Percentiles rank a stretch among this genome's conserved stretches.
These are phyloP conservation scores for Annulohypoxylon maeteangense DNA, from an alignment of 495 filamentous ascomycete genomes.

Conservation along the genomic window DNA sequence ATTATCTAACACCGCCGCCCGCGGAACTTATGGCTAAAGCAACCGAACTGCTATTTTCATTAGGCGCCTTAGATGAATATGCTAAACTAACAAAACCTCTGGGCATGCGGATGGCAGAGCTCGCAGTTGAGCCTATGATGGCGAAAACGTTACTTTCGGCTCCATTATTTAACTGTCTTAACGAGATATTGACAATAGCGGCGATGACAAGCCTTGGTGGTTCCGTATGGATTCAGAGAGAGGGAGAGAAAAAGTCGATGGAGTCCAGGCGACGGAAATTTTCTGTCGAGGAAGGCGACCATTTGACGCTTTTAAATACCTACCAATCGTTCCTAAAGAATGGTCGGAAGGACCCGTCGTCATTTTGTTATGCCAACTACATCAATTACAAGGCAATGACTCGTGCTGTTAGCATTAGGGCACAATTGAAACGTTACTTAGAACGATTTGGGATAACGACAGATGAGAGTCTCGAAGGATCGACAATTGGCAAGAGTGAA, in stretches of 20 bases:
- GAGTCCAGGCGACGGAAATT: slow-evolving; percentile 84
- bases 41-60: slow-evolving; percentile 86
- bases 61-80: slow-evolving; percentile 89
- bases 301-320: slow-evolving; percentile 92
- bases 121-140: slow-evolving; percentile 97
- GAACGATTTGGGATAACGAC: slow-evolving; percentile 83
- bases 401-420: slow-evolving; percentile 85
- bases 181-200: slow-evolving; percentile 89
- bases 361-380: slow-evolving; percentile 87
- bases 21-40: slow-evolving; percentile 88
- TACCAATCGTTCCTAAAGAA: slow-evolving; percentile 91
- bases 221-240: slow-evolving; percentile 81
- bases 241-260: slow-evolving; percentile 75
- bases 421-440: slow-evolving; percentile 86
- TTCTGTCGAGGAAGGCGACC: slow-evolving; percentile 93
- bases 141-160: slow-evolving; percentile 88
- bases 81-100: slow-evolving; percentile 91
- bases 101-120: slow-evolving; percentile 91
- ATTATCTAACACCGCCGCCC: slow-evolving; percentile 88
- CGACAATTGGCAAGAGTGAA: slow-evolving; percentile 65
- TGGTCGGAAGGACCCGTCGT: slow-evolving; percentile 82
- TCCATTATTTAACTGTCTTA: slow-evolving; percentile 77
- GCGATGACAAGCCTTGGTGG: slow-evolving; percentile 93
- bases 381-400: slow-evolving; percentile 86
- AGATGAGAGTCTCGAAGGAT: slow-evolving; percentile 63